These are phyloP conservation scores for Cytospora paraplurivora DNA, from an alignment of 2,329 filamentous ascomycete species.

Conservation along the genomic window DNA sequence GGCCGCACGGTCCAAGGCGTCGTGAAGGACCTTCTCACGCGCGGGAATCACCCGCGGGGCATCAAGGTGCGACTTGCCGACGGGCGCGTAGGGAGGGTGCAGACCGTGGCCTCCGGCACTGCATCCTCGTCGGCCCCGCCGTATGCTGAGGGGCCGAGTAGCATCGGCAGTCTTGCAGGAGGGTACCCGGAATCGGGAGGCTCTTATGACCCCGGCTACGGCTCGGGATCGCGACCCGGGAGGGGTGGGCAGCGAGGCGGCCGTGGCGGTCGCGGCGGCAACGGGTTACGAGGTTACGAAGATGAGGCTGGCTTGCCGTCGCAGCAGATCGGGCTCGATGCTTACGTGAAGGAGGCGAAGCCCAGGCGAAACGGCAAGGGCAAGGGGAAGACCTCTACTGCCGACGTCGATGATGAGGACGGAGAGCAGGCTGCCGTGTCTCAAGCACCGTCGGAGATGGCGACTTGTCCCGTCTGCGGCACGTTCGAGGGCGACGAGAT, in stretches of 20 bases:
- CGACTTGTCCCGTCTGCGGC: slow-evolving; percentile 66
- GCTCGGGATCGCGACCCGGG: background rate
- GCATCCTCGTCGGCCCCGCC: background rate
- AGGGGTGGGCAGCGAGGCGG: slow-evolving; percentile 30
- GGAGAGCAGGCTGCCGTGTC: slow-evolving; percentile 25
- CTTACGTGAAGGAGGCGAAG: slow-evolving; percentile 49
- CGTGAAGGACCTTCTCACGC: slow-evolving; percentile 69
- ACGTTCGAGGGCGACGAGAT: slow-evolving; percentile 68
- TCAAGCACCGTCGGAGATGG: slow-evolving; percentile 19
- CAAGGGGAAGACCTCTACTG: slow-evolving; percentile 1
- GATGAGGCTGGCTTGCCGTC: slow-evolving; percentile 44
- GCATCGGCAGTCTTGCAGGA: slow-evolving; percentile 16
- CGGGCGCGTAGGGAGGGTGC: slow-evolving; percentile 74
- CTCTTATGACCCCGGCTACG: background rate
- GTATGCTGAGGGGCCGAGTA: background rate
- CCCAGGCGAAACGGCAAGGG: slow-evolving; percentile 33
- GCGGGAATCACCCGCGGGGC: slow-evolving; percentile 73
- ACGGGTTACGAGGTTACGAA: slow-evolving; percentile 33
- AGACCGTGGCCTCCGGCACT: slow-evolving; percentile 52
- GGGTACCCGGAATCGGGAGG: background rate
- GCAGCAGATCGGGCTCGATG: slow-evolving; percentile 51
- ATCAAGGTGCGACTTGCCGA: slow-evolving; percentile 76
- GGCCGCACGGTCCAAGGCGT: slow-evolving; percentile 69
- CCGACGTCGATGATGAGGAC: background rate
- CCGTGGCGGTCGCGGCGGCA: slow-evolving; percentile 32